Base-by-base conservation (phyloP, 169 alveolate genomes). In the Perkinsus chesapeaki region DNA sequence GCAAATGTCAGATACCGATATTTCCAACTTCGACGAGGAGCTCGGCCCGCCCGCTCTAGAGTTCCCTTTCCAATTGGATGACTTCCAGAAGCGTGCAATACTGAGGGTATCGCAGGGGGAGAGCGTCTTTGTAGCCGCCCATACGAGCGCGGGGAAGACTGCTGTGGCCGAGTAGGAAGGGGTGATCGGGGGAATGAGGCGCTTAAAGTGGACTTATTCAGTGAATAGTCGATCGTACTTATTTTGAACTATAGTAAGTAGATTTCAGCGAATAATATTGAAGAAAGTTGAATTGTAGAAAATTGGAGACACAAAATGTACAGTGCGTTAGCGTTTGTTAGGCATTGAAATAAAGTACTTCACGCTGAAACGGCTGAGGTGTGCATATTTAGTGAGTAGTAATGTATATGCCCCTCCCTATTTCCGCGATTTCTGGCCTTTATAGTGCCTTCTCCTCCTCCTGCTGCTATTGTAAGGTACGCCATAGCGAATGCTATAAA, bases 41-140 rank as follows among this genome's bases (percentile, higher is more conserved):
- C 23, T 60, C 31, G 82, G 31, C 82, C 94, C 94, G 0, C 96
- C 95, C 91, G 97, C 98, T 0, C 91, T 98, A 39, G 96, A 95
- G 91, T 99, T 97, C 93, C 98, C 98, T 7, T 99, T 98, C 95
- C 99, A 98, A 93, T 96, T 99, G 91, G 99, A 99, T 93, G 98
- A 94, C 82, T 99, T 99, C 95, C 99, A 99, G 96, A 99, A 99
- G 94, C 96, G 99, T 92, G 99, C 99, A 0, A 96, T 99, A 16
- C 95, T 97, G 39, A 98, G 98, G 93, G 95, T 99, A 38, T 99
- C 98, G 93, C 96, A 97, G 73, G 96, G 96, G 92, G 97, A 98
- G 93, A 98, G 97, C 93, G 99, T 99, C 12, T 98, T 99, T 82
- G 99, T 99, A 0, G 99, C 99, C 73, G 99, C 99, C 0, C 99